Percentiles rank a stretch among this genome's conserved stretches.
Evolutionary conservation across 768 basidiomycete genomes (phyloP).

Genomic region (Pleurotus tuber-regium): DNA sequence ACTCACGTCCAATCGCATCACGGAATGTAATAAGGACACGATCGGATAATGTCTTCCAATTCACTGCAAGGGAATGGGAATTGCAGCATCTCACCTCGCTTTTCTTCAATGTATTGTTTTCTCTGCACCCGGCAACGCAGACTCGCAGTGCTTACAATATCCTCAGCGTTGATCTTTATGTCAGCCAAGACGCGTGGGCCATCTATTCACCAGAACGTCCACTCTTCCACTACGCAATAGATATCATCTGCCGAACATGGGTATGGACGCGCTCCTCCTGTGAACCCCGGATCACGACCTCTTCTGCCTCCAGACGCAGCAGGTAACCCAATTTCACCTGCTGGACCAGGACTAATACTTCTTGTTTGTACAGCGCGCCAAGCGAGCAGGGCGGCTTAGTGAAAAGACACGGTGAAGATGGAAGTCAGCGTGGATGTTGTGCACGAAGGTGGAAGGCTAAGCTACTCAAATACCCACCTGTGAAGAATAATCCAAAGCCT

Average conservation of each 20-base stretch:
- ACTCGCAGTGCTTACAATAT: too few relatives aligned
- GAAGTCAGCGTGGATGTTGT: slow-evolving; percentile 6
- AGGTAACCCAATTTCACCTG: slow-evolving; percentile 12
- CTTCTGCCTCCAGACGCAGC: slow-evolving; percentile 5
- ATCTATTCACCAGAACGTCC: slow-evolving; percentile 40
- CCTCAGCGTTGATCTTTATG: too few relatives aligned
- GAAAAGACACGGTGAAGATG: slow-evolving; percentile 2
- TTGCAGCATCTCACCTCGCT: too few relatives aligned
- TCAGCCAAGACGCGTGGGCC: too few relatives aligned
- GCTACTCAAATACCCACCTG: slow-evolving; percentile 50
- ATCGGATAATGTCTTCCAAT: too few relatives aligned
- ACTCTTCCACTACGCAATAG: slow-evolving; percentile 75
- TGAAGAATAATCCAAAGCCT: slow-evolving; percentile 72
- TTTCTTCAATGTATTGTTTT: too few relatives aligned
- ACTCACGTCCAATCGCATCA: too few relatives aligned
- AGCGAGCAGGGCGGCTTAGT: slow-evolving; percentile 37
- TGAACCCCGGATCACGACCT: slow-evolving; percentile 16
- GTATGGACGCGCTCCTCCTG: slow-evolving; percentile 34
- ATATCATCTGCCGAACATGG: slow-evolving; percentile 58
- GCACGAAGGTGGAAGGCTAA: neutral
- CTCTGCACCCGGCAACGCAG: too few relatives aligned
- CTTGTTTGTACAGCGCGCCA: slow-evolving; percentile 40
- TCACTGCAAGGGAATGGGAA: too few relatives aligned
- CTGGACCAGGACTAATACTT: slow-evolving; percentile 20
- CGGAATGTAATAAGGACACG: too few relatives aligned